Evolutionary conservation across 176 grass and related monocot species (phyloP), one percentile per base, ranked within the genome.

Genomic region (Paspalum vaginatum): DNA sequence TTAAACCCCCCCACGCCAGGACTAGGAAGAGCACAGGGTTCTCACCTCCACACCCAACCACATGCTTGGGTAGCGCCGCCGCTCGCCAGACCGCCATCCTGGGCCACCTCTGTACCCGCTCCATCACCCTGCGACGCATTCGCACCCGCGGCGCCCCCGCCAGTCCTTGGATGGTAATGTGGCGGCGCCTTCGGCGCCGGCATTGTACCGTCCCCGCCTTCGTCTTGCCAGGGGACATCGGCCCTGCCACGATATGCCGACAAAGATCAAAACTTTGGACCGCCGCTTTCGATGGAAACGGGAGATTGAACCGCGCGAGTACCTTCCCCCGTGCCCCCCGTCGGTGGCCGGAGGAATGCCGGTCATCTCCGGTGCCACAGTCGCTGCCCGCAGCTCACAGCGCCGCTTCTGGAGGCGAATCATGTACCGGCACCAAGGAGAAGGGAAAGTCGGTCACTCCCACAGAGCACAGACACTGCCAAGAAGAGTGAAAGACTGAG

Each of bases 371-470:
- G 32, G 61, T 26, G 61, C 60, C 12, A 14, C 60, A 27, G 60
- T 26, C 60, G 60, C 61, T 2, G 37, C 61, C 7, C 61, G 61
- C 6, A 65, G 61, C 37, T 65, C 61, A 37, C 32, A 17, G 61
- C 61, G 61, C 37, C 32, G 61, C 37, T 65, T 65, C 61, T 18
- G 6, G 15, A 65, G 61, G 61, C 61, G 61, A 65, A 65, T 65
- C 61, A 65, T 65, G 8, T 9, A 18, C 61, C 26, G 12, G 25
- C 5, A 4, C 5, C 32, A 13, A 27, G 2, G 15, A 13, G 5
- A 61, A 32, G 59, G 59, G 11, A 7, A 27, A 3, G 12, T 39
- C 61, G 4, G 13, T 63, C 24, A 0, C 8, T 58, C 55, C 18
- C 58, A 27, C 3, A 32, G 32, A 32, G 32, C 32, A 32, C 11